phyloP scores from a whole-genome alignment of 2,329 filamentous ascomycete species.

The Cladosporium sphaerospermum region DNA sequence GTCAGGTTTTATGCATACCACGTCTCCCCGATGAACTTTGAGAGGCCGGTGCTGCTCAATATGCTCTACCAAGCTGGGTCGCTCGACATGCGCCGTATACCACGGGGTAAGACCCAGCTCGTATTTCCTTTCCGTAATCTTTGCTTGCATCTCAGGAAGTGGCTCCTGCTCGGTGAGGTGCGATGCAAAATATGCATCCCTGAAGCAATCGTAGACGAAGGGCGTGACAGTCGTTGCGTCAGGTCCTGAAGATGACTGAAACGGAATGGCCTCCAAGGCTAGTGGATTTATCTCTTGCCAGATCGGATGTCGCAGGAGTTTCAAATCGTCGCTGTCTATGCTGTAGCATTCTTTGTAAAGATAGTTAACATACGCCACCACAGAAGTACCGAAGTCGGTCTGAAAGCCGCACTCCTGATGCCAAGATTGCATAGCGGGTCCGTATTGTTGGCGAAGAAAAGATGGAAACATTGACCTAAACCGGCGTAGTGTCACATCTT shows the following conservation, averaged over 20 bases:
- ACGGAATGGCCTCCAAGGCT: slow-evolving; percentile 25
- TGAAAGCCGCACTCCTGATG: slow-evolving; percentile 20
- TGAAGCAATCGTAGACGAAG: slow-evolving; percentile 60
- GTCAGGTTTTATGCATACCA: slow-evolving; percentile 43
- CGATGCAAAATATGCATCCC: slow-evolving; percentile 53
- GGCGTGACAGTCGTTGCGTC: slow-evolving; percentile 61
- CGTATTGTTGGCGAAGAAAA: slow-evolving; percentile 51
- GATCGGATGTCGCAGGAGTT: slow-evolving; percentile 28
- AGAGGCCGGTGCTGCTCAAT: not conserved
- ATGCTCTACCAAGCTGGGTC: no score
- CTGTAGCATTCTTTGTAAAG: slow-evolving; percentile 59
- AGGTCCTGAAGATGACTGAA: not conserved
- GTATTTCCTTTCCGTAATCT: slow-evolving; percentile 16
- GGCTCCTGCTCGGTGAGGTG: slow-evolving; percentile 35
- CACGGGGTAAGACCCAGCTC: slow-evolving; percentile 23
- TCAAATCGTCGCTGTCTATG: slow-evolving; percentile 32
- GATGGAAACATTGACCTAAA: slow-evolving; percentile 53
- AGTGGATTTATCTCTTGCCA: slow-evolving; percentile 33
- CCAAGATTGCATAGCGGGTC: slow-evolving; percentile 51
- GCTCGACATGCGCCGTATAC: not conserved
- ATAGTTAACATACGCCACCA: slow-evolving; percentile 57
- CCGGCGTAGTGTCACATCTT: slow-evolving; percentile 45
- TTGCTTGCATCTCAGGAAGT: slow-evolving; percentile 17
- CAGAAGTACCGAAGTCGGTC: slow-evolving; percentile 58
- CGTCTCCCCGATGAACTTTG: slow-evolving; percentile 41